Evolutionary conservation across 768 basidiomycete species (phyloP).

Genomic region (Dacryopinax spathularia): DNA sequence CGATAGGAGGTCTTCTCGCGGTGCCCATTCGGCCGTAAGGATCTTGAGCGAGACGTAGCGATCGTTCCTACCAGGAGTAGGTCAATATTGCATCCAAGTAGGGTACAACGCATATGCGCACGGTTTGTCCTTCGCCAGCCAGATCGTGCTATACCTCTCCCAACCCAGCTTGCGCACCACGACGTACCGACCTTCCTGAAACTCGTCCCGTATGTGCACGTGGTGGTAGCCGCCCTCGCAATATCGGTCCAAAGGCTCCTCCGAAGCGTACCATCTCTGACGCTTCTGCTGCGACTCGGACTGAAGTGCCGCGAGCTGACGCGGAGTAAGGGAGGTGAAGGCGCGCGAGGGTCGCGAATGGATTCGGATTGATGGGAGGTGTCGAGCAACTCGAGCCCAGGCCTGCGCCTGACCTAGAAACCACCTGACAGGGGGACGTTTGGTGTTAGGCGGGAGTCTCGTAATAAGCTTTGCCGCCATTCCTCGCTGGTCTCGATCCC

Average conservation of each 20-base stretch:
- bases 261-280: neutral
- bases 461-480: too few relatives aligned
- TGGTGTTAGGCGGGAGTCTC: too few relatives aligned
- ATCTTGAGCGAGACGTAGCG: slow-evolving; percentile 98
- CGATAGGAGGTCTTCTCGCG: slow-evolving; percentile 77
- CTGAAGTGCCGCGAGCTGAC: neutral
- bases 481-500: too few relatives aligned
- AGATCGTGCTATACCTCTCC: slow-evolving; percentile 12
- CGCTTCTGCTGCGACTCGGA: neutral
- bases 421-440: too few relatives aligned
- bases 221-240: neutral
- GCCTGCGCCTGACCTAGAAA: neutral
- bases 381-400: neutral
- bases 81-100: neutral
- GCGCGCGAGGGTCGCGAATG: neutral
- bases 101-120: neutral
- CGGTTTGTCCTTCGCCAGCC: slow-evolving; percentile 10
- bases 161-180: slow-evolving; percentile 13
- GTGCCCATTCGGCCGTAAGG: slow-evolving; percentile 90
- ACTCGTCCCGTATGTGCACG: neutral
- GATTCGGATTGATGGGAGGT: neutral
- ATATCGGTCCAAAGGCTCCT: neutral
- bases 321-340: neutral
- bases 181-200: slow-evolving; percentile 6
- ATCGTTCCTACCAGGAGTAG: slow-evolving; percentile 19